Evolutionary conservation across 2,329 filamentous ascomycete species (phyloP), one percentile per base, ranked within the genome.

Genomic region (Grosmannia serpens): DNA sequence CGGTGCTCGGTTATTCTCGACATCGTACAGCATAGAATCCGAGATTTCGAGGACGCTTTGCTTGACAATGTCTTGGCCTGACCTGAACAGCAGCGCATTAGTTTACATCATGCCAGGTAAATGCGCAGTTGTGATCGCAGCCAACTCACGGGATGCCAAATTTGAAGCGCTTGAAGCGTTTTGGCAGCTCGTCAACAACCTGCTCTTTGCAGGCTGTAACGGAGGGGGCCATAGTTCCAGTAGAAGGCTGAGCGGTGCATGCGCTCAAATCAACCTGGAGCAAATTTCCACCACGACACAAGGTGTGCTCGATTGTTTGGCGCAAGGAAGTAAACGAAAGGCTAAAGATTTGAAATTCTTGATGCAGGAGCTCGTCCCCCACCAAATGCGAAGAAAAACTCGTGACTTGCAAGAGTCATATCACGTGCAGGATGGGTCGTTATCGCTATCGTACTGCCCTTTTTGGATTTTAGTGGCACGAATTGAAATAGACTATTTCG

Each of bases 11-110:
- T 86, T 86, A 67, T 86, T 86, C 65, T 88, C 85, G 65, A 96
- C 83, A 70, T 99, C 91, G 77, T 96, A 99, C 62, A 97, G 85
- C 71, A 91, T 86, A 67, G 91, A 85, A 70, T 96, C 89, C n/a
- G 89, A 95, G 59, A 99, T 87, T 73, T 96, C 91, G 64, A 97
- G 82, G 59, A 96, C 91, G 62, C 88, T 91, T 73, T 99, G 94
- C 69, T 92, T 95, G 65, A 95, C 88, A 65, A 97, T 95, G 68
- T 97, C 90, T 70, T 95, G 88, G 67, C 89, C 91, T 29, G 91
- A 95, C 68, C 88, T 91, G 63, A 29, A 57, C 20, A 59, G 10
- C 22, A 11, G 35, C 24, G 13, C 15, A 54, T 61, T 58, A 63
- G 58, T 17, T n/a, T 20, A 24, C 13, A 3, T 6, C 33, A 54